phyloP scores from a whole-genome alignment of 2,329 filamentous ascomycete genomes.

The Aspergillus ochraceoroseus region DNA sequence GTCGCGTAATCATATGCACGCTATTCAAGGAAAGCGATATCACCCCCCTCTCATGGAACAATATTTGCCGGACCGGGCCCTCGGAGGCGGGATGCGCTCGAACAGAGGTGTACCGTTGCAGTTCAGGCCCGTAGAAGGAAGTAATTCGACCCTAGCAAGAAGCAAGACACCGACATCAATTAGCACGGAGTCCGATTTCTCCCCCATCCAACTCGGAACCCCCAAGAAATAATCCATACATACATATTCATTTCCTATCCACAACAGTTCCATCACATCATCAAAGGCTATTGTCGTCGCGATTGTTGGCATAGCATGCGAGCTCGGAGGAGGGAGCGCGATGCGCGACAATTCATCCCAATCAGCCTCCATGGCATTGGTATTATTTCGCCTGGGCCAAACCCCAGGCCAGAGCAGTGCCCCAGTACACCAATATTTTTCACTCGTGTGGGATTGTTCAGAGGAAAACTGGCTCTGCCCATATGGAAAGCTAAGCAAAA shows the following conservation, averaged over 20 bases:
- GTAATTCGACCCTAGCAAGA: slow-evolving; percentile 80
- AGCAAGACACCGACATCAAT: slow-evolving; percentile 14
- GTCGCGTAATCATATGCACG: slow-evolving; percentile 80
- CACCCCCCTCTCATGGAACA: slow-evolving; percentile 87
- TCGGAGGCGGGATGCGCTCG: slow-evolving; percentile 69
- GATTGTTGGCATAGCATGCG: slow-evolving; percentile 64
- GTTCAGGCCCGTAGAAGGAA: slow-evolving; percentile 79
- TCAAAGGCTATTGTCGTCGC: slow-evolving; percentile 85
- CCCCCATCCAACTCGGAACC: no score
- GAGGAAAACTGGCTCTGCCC: slow-evolving; percentile 26
- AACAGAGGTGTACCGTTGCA: slow-evolving; percentile 87
- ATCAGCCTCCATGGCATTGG: slow-evolving; percentile 44
- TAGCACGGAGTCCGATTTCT: slow-evolving; percentile 1
- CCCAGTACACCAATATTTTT: neutral
- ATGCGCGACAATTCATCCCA: slow-evolving; percentile 70
- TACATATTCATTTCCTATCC: slow-evolving; percentile 89
- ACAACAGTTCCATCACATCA: slow-evolving; percentile 79
- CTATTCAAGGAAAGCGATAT: slow-evolving; percentile 77
- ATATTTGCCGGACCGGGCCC: slow-evolving; percentile 76
- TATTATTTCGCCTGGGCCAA: slow-evolving; percentile 18
- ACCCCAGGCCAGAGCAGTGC: slow-evolving; percentile 8
- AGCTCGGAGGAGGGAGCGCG: slow-evolving; percentile 70
- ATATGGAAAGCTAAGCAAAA: slow-evolving; percentile 30
- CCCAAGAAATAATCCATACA: slow-evolving; percentile 33
- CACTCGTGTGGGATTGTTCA: slow-evolving; percentile 1